Evolutionary conservation across 2,329 filamentous ascomycete genomes (phyloP).

Genomic region (Lachnellula occidentalis): DNA sequence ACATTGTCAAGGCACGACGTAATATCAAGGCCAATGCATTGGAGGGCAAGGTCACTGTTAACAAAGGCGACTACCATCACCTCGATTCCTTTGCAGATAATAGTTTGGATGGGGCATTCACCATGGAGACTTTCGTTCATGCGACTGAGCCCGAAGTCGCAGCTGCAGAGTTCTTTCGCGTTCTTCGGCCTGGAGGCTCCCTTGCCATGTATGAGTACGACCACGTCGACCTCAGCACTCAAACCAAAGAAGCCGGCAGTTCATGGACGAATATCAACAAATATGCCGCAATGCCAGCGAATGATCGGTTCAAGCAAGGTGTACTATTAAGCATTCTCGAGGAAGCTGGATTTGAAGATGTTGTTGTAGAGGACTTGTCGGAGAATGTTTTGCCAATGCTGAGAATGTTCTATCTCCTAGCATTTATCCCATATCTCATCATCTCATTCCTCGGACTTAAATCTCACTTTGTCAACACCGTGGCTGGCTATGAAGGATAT

Average conservation of each 20-base stretch:
- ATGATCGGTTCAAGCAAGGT: conserved; percentile 35
- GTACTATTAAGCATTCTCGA: conserved; percentile 37
- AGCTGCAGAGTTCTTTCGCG: conserved; percentile 41
- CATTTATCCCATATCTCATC: conserved; percentile 42
- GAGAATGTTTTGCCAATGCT: conserved; percentile 44
- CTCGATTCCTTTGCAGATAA: conserved; percentile 35
- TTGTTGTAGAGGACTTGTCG: conserved; percentile 40
- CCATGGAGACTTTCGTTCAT: conserved; percentile 52
- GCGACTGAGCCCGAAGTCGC: conserved; percentile 42
- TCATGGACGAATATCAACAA: conserved; percentile 37
- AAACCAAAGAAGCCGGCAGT: conserved; percentile 27
- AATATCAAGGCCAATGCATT: conserved; percentile 36
- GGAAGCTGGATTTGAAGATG: conserved; percentile 32
- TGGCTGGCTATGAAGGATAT: conserved; percentile 35
- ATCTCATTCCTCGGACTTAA: conserved; percentile 40
- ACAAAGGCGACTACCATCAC: conserved; percentile 46
- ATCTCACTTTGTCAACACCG: conserved; percentile 42
- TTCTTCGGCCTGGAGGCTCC: conserved; percentile 43
- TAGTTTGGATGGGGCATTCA: conserved; percentile 47
- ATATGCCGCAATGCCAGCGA: conserved; percentile 42
- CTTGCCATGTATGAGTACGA: conserved; percentile 45
- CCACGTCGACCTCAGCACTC: conserved; percentile 29
- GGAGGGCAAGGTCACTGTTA: conserved; percentile 34
- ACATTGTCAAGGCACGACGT: conserved; percentile 39
- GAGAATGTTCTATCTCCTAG: conserved; percentile 42